Conservation (phyloP, 1,284 basidiomycete species). For the Cryptococcus maquisensis region DNA sequence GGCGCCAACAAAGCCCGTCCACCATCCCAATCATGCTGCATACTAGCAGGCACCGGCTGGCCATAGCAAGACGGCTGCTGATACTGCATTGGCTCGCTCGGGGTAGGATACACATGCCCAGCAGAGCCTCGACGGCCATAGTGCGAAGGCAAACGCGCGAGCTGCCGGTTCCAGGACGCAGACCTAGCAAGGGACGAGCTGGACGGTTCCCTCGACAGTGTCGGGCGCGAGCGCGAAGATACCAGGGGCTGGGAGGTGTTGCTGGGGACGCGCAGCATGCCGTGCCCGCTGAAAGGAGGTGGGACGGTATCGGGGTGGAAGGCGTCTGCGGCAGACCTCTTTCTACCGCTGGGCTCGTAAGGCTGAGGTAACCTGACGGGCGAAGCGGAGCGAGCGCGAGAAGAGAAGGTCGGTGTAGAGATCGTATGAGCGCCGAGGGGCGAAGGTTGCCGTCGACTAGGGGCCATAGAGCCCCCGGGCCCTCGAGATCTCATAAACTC, state of each 20-base stretch:
- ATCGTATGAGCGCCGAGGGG: background rate
- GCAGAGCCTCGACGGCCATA: slow-evolving; percentile 24
- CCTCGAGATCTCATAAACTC: slow-evolving; percentile 29
- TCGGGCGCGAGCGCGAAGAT: background rate
- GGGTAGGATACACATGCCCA: slow-evolving; percentile 19
- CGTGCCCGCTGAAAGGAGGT: background rate
- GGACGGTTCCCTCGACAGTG: background rate
- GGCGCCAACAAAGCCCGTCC: slow-evolving; percentile 22
- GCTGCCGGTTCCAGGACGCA: slow-evolving; percentile 36
- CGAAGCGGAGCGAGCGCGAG: slow-evolving; percentile 30
- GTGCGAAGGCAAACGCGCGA: slow-evolving; percentile 23
- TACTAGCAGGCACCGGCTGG: background rate
- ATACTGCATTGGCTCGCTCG: background rate
- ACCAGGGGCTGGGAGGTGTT: too few species aligned
- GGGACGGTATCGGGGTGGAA: slow-evolving; percentile 49
- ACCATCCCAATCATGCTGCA: slow-evolving; percentile 8
- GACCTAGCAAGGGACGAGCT: slow-evolving; percentile 23
- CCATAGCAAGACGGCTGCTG: background rate
- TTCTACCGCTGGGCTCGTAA: slow-evolving; percentile 14
- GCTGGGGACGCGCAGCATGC: background rate
- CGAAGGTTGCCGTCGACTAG: background rate
- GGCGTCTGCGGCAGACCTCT: slow-evolving; percentile 56
- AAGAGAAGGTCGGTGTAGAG: background rate
- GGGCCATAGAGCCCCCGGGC: slow-evolving; percentile 2
- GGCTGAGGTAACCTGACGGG: slow-evolving; percentile 10